These are phyloP conservation scores for Entonaema liquescens DNA, from an alignment of 495 filamentous ascomycete genomes.

Conservation along the genomic window DNA sequence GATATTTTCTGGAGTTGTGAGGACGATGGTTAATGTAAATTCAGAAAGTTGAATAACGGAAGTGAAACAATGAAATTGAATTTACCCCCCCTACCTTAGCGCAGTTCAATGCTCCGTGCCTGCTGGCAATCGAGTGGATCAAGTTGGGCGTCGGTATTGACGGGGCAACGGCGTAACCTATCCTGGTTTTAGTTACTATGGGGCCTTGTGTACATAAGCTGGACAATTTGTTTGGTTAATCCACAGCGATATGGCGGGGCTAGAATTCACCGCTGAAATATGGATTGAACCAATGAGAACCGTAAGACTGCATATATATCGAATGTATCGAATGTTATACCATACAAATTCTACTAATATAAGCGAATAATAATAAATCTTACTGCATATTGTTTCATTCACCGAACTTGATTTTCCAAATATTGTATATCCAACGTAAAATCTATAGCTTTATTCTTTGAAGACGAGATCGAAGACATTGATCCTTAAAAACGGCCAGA, in stretches of 20 bases:
- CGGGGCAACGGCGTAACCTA: slow-evolving; percentile 45
- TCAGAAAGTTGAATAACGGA: slow-evolving; percentile 34
- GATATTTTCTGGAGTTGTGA: slow-evolving; percentile 40
- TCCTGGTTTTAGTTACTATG: not conserved
- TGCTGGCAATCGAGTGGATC: slow-evolving; percentile 35
- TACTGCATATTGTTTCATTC: no score
- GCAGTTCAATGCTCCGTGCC: slow-evolving; percentile 23
- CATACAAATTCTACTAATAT: not conserved
- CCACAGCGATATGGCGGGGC: not conserved
- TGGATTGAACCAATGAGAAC: not conserved
- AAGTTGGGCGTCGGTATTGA: slow-evolving; percentile 44
- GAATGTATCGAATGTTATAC: not conserved
- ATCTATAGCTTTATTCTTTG: no score
- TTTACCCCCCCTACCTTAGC: slow-evolving; percentile 34
- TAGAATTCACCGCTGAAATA: slow-evolving; percentile 28
- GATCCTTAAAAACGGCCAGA: no score
- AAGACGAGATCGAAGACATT: no score
- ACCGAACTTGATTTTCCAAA: no score
- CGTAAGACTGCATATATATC: no score
- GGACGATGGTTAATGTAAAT: slow-evolving; percentile 24
- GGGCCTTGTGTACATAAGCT: not conserved
- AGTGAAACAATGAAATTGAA: slow-evolving; percentile 42
- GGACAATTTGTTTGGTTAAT: slow-evolving; percentile 29
- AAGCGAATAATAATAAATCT: no score
- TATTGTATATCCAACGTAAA: no score